phyloP scores from a whole-genome alignment of 2,329 filamentous ascomycete species.

The Helotiales sp. region DNA sequence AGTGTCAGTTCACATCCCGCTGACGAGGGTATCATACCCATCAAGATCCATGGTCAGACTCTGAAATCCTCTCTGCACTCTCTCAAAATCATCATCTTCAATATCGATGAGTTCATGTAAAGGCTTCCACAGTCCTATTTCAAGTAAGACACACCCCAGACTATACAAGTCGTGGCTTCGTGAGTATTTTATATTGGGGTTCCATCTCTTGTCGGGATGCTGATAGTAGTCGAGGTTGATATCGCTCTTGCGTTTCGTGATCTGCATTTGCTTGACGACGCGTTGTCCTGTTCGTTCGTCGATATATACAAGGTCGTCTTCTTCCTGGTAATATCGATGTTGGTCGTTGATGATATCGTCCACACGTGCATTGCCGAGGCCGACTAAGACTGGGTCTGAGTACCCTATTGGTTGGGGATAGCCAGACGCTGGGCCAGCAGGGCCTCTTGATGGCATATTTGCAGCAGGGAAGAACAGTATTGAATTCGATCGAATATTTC shows the following conservation, averaged over 20 bases:
- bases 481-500: slow-evolving; percentile 37
- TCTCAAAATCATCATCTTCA: slow-evolving; percentile 26
- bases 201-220: slow-evolving; percentile 28
- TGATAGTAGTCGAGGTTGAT: slow-evolving; percentile 31
- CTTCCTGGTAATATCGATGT: slow-evolving; percentile 17
- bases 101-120: slow-evolving; percentile 34
- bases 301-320: slow-evolving; percentile 32
- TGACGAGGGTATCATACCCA: slow-evolving; percentile 18
- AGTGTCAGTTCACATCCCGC: neutral
- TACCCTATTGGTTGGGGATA: slow-evolving; percentile 27
- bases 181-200: slow-evolving; percentile 33
- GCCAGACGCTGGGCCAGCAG: slow-evolving; percentile 38
- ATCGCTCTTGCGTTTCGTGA: slow-evolving; percentile 37
- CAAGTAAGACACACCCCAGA: slow-evolving; percentile 50
- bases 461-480: slow-evolving; percentile 46
- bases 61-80: slow-evolving; percentile 24
- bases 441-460: slow-evolving; percentile 31
- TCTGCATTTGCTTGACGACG: slow-evolving; percentile 35
- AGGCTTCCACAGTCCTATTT: slow-evolving; percentile 50
- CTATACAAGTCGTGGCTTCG: slow-evolving; percentile 45
- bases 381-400: slow-evolving; percentile 39
- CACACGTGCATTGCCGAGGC: slow-evolving; percentile 41
- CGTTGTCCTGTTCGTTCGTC: slow-evolving; percentile 13
- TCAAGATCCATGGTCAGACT: slow-evolving; percentile 26
- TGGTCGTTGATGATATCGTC: slow-evolving; percentile 26